phyloP scores from a whole-genome alignment of 2,329 filamentous ascomycete species.

The Chaetomium olivaceum region DNA sequence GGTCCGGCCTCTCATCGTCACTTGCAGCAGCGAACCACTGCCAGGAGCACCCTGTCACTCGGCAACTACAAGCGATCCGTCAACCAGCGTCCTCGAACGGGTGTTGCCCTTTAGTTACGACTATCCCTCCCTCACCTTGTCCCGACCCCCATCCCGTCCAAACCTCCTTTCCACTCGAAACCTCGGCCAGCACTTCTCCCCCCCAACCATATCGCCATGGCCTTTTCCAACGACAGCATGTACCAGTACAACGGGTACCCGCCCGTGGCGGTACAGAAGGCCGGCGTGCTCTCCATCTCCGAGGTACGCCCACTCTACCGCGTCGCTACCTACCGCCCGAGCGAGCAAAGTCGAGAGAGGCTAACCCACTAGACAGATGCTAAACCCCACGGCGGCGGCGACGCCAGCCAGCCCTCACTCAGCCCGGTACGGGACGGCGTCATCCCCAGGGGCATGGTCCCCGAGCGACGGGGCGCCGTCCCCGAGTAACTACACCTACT shows the following conservation, averaged over 20 bases:
- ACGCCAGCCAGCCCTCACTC: background rate
- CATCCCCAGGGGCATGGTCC: background rate
- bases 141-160: background rate
- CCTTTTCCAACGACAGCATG: background rate
- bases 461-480: background rate
- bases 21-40: background rate
- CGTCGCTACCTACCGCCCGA: background rate
- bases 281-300: background rate
- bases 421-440: background rate
- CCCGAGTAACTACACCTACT: conserved; percentile 1
- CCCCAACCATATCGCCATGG: background rate
- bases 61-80: background rate
- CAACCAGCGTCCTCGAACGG: background rate
- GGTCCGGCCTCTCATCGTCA: background rate
- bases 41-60: background rate
- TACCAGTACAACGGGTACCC: background rate
- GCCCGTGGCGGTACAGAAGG: background rate
- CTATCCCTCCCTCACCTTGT: background rate
- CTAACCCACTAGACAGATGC: background rate
- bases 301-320: background rate
- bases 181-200: background rate
- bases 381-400: background rate
- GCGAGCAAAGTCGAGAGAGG: no score
- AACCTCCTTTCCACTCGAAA: background rate
- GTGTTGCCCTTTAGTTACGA: background rate